phyloP scores from a whole-genome alignment of 345 rosid genomes.

The Linum trigynum region DNA sequence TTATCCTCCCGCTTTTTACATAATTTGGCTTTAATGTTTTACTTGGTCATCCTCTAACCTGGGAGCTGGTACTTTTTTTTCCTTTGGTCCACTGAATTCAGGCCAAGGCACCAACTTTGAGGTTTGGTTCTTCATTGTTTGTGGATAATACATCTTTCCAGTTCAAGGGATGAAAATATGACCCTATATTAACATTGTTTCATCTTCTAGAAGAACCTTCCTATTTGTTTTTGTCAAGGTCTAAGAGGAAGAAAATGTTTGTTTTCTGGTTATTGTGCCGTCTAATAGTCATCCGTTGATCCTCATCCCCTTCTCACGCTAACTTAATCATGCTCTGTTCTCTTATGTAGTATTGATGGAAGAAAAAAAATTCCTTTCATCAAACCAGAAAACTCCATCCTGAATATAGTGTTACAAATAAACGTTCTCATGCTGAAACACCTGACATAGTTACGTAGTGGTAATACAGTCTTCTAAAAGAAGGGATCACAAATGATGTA shows the following conservation, averaged over 20 bases:
- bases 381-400: too few species aligned
- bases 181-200: background rate
- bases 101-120: slow-evolving; percentile 9
- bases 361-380: too few species aligned
- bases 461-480: too few species aligned
- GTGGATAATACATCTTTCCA: background rate
- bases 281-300: too few species aligned
- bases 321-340: too few species aligned
- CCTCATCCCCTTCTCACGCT: too few species aligned
- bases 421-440: too few species aligned
- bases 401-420: too few species aligned
- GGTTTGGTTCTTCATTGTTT: background rate
- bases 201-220: background rate
- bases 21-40: background rate
- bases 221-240: background rate
- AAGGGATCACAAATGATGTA: too few species aligned
- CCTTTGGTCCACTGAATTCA: background rate
- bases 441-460: too few species aligned
- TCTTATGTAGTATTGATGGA: too few species aligned
- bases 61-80: background rate
- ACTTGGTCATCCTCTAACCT: background rate
- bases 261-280: background rate
- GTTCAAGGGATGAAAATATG: background rate
- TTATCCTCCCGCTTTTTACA: too few species aligned
- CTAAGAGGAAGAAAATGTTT: background rate